Percentiles rank a stretch among this genome's conserved stretches.
phyloP scores from a whole-genome alignment of 805 yeast species.

The Candida namnaoensis region DNA sequence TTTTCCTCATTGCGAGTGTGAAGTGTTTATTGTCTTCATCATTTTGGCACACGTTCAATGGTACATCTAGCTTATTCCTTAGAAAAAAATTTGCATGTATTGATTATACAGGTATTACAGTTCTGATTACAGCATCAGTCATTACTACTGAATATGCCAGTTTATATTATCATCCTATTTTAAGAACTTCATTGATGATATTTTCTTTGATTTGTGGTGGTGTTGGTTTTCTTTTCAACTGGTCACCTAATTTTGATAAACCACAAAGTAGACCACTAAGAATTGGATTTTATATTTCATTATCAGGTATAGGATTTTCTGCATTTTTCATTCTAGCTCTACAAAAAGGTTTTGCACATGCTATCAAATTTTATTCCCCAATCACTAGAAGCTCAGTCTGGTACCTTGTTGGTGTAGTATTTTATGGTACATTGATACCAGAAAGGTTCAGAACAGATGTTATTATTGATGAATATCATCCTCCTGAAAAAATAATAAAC shows the following conservation, averaged over 20 bases:
- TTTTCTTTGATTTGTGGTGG: conserved; percentile 61
- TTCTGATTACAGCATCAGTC: conserved; percentile 82
- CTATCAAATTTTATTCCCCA: conserved; percentile 56
- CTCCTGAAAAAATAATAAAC: conserved; percentile 24
- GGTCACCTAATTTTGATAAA: conserved; percentile 88
- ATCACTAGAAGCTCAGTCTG: conserved; percentile 62
- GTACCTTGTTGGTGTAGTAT: conserved; percentile 76
- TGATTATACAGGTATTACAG: conserved; percentile 91
- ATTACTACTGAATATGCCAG: conserved; percentile 79
- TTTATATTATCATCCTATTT: conserved; percentile 47
- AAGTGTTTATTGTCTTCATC: conserved; percentile 74
- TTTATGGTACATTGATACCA: conserved; percentile 83
- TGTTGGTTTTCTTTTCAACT: conserved; percentile 70
- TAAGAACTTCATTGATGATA: conserved; percentile 42
- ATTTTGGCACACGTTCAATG: conserved; percentile 87
- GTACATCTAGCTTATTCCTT: conserved; percentile 53
- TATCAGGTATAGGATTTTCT: conserved; percentile 67
- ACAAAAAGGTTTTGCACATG: conserved; percentile 44
- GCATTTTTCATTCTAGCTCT: conserved; percentile 50
- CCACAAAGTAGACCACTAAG: conserved; percentile 79
- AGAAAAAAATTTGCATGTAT: conserved; percentile 83
- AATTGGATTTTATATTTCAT: conserved; percentile 69
- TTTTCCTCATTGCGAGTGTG: conserved; percentile 64
- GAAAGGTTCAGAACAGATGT: conserved; percentile 81
- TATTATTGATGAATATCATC: conserved; percentile 35